Evolutionary conservation across 2,329 filamentous ascomycete genomes (phyloP), one percentile per base, ranked within the genome.

Genomic region (Talaromyces sp.): DNA sequence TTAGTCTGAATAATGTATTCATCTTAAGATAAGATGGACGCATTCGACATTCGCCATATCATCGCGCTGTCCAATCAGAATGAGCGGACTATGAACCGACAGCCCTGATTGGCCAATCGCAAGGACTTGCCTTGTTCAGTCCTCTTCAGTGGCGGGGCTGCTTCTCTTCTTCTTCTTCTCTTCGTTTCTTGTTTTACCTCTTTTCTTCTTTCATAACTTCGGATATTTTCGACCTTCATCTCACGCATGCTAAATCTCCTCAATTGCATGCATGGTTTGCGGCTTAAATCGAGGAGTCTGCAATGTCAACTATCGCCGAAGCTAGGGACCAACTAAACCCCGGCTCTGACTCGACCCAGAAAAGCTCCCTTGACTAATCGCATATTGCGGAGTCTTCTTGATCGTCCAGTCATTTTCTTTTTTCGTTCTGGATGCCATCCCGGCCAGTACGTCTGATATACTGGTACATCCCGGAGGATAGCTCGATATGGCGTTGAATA

Each of bases 401-500:
- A 33, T n/a, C 28, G 19, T 48, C 25, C 52, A 21, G 22, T 35
- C 19, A 19, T 15, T 25, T 45, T 25, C 28, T 55, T 36, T n/a
- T 22, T 10, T 1, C 13, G 11, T 13, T 7, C 35, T 36, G 31
- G 25, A 35, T 43, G 39, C 35, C 13, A 22, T 55, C n/a, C 39
- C 28, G 17, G 5, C 8, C 28, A 9, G 21, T 43, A 43, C 15
- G 15, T 25, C 7, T 33, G 9, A 45, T 37, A 46, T 35, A 55
- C 33, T 25, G 21, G 52, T 31, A 58, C 21, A 52, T 50, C 65
- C 65, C 3, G 57, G 65, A 56, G 53, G 60, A 63, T 72, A 70
- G 58, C 72, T 63, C 63, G 71, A 65, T 64, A 66, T 60, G 66
- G 62, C 54, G 55, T 52, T 55, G 63, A 64, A 51, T 65, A 67